These are phyloP conservation scores for Parasarocladium wereldwijsianum DNA, from an alignment of 2,329 filamentous ascomycete genomes.

Conservation along the genomic window DNA sequence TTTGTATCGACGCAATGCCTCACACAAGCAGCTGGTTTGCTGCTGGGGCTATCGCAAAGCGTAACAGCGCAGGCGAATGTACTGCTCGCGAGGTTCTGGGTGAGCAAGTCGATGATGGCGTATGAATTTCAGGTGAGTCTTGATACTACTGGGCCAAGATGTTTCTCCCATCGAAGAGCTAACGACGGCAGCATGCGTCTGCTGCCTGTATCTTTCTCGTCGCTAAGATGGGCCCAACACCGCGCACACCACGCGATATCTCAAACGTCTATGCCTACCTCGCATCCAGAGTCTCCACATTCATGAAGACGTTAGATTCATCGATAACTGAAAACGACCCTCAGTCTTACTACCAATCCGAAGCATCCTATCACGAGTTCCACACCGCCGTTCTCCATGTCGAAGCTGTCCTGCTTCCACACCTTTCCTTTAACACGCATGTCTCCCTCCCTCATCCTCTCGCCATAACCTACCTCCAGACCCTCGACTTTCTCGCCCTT, in stretches of 20 bases:
- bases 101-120: conserved; percentile 39
- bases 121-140: conserved; percentile 39
- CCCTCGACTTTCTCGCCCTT: conserved; percentile 52
- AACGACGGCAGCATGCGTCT: conserved; percentile 51
- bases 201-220: conserved; percentile 69
- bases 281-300: conserved; percentile 43
- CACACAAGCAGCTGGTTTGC: conserved; percentile 64
- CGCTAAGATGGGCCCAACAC: conserved; percentile 66
- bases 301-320: conserved; percentile 26
- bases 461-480: conserved; percentile 83
- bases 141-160: background rate
- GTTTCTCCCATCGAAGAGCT: conserved; percentile 2
- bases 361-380: conserved; percentile 53
- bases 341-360: conserved; percentile 52
- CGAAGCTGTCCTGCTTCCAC: conserved; percentile 63
- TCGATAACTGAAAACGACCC: conserved; percentile 24
- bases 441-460: conserved; percentile 76
- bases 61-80: conserved; percentile 77
- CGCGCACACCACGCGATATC: conserved; percentile 64
- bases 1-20: conserved; percentile 59
- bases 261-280: conserved; percentile 79
- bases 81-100: conserved; percentile 68
- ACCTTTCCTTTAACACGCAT: conserved; percentile 69
- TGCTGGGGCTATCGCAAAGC: conserved; percentile 74
- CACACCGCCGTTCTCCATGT: conserved; percentile 52